Evolutionary conservation across 208 protist genomes (phyloP).

Genomic region (Wallacemonas sp.): DNA sequence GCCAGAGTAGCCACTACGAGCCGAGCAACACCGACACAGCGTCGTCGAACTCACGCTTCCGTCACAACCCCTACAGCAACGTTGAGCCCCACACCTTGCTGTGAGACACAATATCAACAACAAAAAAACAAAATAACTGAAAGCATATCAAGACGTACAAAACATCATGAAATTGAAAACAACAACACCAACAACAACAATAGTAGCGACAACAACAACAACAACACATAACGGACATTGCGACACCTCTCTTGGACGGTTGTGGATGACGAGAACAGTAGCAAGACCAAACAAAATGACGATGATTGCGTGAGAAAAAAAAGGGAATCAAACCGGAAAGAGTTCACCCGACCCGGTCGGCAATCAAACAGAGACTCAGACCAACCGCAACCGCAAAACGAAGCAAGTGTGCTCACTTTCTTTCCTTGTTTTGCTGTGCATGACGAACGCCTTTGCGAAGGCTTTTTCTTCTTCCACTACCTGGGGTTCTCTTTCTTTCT

Average conservation of each 20-base stretch:
- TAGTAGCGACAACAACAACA: background rate
- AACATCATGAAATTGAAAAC: too few relatives aligned
- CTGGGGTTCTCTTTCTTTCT: too few relatives aligned
- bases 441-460: too few relatives aligned
- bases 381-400: too few relatives aligned
- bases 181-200: conserved; percentile 10
- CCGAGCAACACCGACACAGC: conserved; percentile 2
- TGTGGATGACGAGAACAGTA: background rate
- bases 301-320: background rate
- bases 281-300: background rate
- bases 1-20: conserved; percentile 9
- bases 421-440: too few relatives aligned
- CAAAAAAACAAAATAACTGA: too few relatives aligned
- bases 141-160: too few relatives aligned
- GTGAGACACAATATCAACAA: conserved; percentile 6
- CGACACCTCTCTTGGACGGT: too few relatives aligned
- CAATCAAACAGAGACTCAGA: too few relatives aligned
- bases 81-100: background rate
- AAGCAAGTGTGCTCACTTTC: too few relatives aligned
- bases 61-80: conserved; percentile 38
- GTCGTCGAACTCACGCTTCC: conserved; percentile 23
- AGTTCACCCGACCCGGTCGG: too few relatives aligned
- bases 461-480: too few relatives aligned
- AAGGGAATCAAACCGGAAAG: background rate
- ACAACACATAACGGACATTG: background rate